Evolutionary conservation across 441 rosid species (phyloP).

Genomic region (Geranium incanum): DNA sequence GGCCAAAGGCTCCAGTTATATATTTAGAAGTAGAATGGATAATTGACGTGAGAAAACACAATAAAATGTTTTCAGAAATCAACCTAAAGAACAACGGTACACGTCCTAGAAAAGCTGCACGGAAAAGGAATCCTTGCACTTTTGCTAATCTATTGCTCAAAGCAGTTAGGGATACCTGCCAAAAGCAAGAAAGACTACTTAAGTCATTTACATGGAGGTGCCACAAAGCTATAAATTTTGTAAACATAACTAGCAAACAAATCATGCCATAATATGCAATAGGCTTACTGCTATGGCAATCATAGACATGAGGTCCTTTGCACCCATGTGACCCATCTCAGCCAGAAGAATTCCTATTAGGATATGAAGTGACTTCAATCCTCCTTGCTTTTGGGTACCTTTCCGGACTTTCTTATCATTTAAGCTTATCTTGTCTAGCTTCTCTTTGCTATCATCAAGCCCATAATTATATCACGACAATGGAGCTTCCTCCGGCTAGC

Average conservation of each 20-base stretch:
- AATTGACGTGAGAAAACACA: conserved; percentile 84
- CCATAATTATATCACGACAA: conserved; percentile 46
- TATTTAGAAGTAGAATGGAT: conserved; percentile 82
- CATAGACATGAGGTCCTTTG: conserved; percentile 74
- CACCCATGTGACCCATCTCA: conserved; percentile 84
- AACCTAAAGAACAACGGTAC: conserved; percentile 75
- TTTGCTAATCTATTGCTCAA: conserved; percentile 94
- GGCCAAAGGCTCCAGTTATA: conserved; percentile 80
- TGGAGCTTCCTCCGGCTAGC: conserved; percentile 30
- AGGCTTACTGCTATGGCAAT: conserved; percentile 70
- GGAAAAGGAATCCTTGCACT: conserved; percentile 96
- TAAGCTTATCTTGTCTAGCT: conserved; percentile 28
- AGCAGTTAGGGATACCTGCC: conserved; percentile 83
- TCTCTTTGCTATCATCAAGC: conserved; percentile 35
- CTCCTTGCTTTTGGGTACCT: conserved; percentile 46
- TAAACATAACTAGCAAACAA: conserved; percentile 2
- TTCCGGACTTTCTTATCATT: conserved; percentile 36
- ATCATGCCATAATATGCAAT: conserved; percentile 8
- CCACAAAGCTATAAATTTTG: background rate
- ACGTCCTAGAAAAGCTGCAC: conserved; percentile 92
- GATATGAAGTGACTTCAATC: conserved; percentile 74
- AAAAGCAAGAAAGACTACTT: conserved; percentile 13
- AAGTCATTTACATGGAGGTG: conserved; percentile 2
- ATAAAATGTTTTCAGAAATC: conserved; percentile 81
- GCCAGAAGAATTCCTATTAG: conserved; percentile 74